A percentile compares a stretch with the other conserved stretches of the same genome.
Conservation (phyloP, 345 rosid species). For the Pugionium dolabratum region DNA sequence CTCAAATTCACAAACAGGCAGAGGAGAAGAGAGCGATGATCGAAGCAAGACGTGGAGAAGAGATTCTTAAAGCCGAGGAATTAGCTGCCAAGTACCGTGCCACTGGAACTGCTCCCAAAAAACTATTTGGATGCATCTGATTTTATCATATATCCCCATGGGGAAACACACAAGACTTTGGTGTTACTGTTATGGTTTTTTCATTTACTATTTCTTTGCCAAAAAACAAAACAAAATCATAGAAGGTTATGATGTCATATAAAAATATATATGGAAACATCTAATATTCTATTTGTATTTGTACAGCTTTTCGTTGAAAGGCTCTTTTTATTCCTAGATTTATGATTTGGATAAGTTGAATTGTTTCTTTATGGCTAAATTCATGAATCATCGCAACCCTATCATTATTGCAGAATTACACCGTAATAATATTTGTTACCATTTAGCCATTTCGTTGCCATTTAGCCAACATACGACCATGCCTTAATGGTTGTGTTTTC, state of each 20-base stretch:
- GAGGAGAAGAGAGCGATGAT: constrained; percentile 45
- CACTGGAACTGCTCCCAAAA: constrained; percentile 38
- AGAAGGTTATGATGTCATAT: constrained; percentile 11
- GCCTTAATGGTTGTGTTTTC: too few relatives aligned
- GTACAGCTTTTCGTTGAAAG: neutral
- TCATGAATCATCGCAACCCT: neutral
- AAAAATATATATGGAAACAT: constrained; percentile 8
- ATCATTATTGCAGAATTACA: neutral
- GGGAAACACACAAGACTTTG: neutral
- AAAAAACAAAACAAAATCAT: neutral
- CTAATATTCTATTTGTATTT: constrained; percentile 25
- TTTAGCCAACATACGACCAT: too few relatives aligned
- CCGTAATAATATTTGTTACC: too few relatives aligned
- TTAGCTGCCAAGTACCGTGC: constrained; percentile 43
- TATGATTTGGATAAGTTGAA: neutral
- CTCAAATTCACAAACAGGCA: constrained; percentile 38
- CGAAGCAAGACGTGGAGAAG: constrained; percentile 43
- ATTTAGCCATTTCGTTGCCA: too few relatives aligned
- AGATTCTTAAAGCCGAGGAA: constrained; percentile 37
- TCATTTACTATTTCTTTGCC: neutral
- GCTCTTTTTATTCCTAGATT: neutral
- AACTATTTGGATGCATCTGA: constrained; percentile 39
- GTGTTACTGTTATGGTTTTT: constrained; percentile 2
- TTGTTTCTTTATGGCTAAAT: too few relatives aligned
- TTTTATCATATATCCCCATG: neutral